Evolutionary conservation across 140 eudicot species (phyloP), one percentile per base, ranked within the genome.

Genomic region (Senecio squalidus): DNA sequence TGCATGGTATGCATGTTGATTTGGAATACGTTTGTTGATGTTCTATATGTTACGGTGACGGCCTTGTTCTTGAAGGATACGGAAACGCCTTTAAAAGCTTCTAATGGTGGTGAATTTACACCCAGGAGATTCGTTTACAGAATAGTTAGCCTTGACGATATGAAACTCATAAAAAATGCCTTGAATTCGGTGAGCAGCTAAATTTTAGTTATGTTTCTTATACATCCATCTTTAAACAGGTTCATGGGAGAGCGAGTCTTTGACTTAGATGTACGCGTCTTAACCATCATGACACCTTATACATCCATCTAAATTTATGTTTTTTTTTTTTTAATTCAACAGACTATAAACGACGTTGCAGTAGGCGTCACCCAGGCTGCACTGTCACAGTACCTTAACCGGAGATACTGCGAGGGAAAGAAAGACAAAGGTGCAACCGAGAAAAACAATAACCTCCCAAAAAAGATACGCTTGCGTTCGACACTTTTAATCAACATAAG

Each of bases 311-410:
- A n/a, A n/a, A n/a, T n/a, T n/a, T n/a, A n/a, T n/a, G n/a, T 27
- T 51, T 8, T 1, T 13, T 29, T 0, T 4, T 31, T 24, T 45
- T 4, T 16, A 16, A n/a, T 45, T 21, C 48, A 10, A 20, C 76
- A 78, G 92, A 80, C 93, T 0, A 76, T 83, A 9, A 80, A 83
- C 34, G 93, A 83, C 51, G 93, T 76, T 1, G 79, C 83, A 9
- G 60, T 83, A 14, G 87, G 82, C 28, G 21, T 83, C 7, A 83
- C 87, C 23, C 80, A 73, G 31, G 93, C 84, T 47, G 93, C 80
- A 26, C 39, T 83, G 31, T 83, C 84, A 45, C 70, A 50, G 9
- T 83, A 80, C 38, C 84, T 83, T 15, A 76, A 74, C 60, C 63
- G 84, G 22, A 71, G 71, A 77, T 84, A 76, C 41, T 75, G 86